Evolutionary conservation across 768 basidiomycete species (phyloP).

Genomic region (Tricholoma sp.): DNA sequence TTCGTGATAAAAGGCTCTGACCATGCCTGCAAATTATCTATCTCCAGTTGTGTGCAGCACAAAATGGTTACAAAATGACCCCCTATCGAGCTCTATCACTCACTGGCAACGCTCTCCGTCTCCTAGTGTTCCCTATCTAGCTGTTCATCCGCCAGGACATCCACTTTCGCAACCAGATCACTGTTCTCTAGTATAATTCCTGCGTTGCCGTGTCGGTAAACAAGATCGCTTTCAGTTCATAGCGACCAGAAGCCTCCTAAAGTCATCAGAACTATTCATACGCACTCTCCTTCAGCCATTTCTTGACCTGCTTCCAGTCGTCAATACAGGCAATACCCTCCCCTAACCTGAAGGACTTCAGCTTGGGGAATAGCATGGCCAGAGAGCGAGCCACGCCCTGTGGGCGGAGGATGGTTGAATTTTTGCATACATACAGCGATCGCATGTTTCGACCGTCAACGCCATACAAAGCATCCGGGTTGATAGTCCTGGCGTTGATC

Average conservation of each 20-base stretch:
- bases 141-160: constrained; percentile 56
- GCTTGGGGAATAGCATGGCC: not conserved
- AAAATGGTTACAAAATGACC: constrained; percentile 30
- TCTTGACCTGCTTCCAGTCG: too few relatives aligned
- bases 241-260: constrained; percentile 50
- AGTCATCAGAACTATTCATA: constrained; percentile 9
- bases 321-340: too few relatives aligned
- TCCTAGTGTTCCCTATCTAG: constrained; percentile 45
- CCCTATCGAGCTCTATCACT: too few relatives aligned
- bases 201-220: constrained; percentile 80
- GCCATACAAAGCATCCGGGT: not conserved
- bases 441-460: not conserved
- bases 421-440: not conserved
- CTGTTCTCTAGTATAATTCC: constrained; percentile 78
- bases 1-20: constrained; percentile 14
- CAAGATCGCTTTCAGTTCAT: constrained; percentile 68
- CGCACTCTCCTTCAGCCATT: too few relatives aligned
- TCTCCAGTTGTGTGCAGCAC: constrained; percentile 26
- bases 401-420: not conserved
- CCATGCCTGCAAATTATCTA: too few relatives aligned
- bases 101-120: constrained; percentile 34
- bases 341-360: too few relatives aligned
- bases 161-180: constrained; percentile 70
- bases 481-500: not conserved
- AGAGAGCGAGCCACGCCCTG: not conserved